Percentiles rank a stretch among this genome's conserved stretches.
Conservation (phyloP, 2,329 filamentous ascomycete species). For the Zymoseptoria passerinii region DNA sequence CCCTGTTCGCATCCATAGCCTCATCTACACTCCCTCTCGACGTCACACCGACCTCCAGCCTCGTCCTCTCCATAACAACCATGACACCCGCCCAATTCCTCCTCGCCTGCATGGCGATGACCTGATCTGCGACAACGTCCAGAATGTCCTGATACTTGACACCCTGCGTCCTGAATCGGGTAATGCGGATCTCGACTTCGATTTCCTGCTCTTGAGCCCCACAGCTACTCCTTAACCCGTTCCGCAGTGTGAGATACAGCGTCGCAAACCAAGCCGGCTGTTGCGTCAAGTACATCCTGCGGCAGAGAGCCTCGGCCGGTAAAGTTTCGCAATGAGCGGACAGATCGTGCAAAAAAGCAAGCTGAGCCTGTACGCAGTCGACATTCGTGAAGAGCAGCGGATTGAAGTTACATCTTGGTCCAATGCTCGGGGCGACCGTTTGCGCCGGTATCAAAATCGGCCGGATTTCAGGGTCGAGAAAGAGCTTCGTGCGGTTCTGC, state of each 20-base stretch:
- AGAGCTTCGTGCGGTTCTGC: background rate
- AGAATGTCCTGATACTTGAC: background rate
- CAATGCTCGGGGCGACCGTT: background rate
- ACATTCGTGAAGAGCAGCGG: background rate
- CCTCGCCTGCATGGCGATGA: background rate
- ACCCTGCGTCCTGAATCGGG: background rate
- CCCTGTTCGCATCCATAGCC: background rate
- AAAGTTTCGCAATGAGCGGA: background rate
- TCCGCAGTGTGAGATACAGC: background rate
- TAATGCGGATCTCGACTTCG: background rate
- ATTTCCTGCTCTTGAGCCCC: background rate
- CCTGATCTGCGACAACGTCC: background rate
- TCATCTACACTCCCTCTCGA: background rate
- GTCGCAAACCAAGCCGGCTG: background rate
- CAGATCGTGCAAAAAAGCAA: background rate
- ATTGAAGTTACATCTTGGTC: background rate
- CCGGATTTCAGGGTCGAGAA: background rate
- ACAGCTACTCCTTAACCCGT: background rate
- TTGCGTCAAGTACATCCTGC: background rate
- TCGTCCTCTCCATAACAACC: background rate
- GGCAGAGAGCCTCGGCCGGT: background rate
- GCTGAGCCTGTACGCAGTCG: background rate
- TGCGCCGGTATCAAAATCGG: background rate
- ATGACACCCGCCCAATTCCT: background rate
- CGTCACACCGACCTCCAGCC: background rate